Percentiles rank a stretch among this genome's conserved stretches.
Evolutionary conservation across 371 early-diverging fungal genomes (phyloP).

Genomic region (Basidiobolus meristosporus): DNA sequence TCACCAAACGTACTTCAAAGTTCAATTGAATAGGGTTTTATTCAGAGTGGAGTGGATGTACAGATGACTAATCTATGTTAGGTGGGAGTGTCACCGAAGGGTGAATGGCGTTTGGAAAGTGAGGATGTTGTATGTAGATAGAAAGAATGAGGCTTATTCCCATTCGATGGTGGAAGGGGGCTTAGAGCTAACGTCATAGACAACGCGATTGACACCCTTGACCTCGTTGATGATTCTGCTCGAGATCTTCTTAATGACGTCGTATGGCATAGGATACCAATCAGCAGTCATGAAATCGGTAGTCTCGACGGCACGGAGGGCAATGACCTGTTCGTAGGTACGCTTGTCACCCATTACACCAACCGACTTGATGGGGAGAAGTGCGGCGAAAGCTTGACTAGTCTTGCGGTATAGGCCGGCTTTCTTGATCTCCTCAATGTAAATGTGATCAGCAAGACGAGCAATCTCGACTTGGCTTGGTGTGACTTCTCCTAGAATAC

Average conservation of each 20-base stretch:
- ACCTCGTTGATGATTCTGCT: slow-evolving; percentile 95
- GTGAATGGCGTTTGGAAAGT: too few species aligned
- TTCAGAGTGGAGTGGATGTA: too few species aligned
- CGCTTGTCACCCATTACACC: slow-evolving; percentile 97
- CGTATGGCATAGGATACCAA: slow-evolving; percentile 70
- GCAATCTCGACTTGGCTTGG: slow-evolving; percentile 81
- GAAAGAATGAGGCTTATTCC: too few species aligned
- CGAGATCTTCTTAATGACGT: slow-evolving; percentile 73
- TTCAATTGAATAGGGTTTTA: too few species aligned
- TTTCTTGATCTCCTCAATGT: slow-evolving; percentile 94
- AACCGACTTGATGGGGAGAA: slow-evolving; percentile 84
- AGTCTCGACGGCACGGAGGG: slow-evolving; percentile 87
- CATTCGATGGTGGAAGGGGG: slow-evolving; percentile 94
- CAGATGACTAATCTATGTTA: too few species aligned
- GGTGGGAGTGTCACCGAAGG: too few species aligned
- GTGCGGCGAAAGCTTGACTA: slow-evolving; percentile 91
- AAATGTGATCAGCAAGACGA: slow-evolving; percentile 85
- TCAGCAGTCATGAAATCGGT: slow-evolving; percentile 97
- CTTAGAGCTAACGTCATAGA: slow-evolving; percentile 89
- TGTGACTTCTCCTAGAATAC: slow-evolving; percentile 89
- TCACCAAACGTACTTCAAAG: too few species aligned
- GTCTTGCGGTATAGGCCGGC: slow-evolving; percentile 88
- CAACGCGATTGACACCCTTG: slow-evolving; percentile 90
- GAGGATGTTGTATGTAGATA: too few species aligned
- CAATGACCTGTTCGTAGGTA: slow-evolving; percentile 95